Conservation (phyloP, 257 asterid genomes). For the Ligustrum vulgare region DNA sequence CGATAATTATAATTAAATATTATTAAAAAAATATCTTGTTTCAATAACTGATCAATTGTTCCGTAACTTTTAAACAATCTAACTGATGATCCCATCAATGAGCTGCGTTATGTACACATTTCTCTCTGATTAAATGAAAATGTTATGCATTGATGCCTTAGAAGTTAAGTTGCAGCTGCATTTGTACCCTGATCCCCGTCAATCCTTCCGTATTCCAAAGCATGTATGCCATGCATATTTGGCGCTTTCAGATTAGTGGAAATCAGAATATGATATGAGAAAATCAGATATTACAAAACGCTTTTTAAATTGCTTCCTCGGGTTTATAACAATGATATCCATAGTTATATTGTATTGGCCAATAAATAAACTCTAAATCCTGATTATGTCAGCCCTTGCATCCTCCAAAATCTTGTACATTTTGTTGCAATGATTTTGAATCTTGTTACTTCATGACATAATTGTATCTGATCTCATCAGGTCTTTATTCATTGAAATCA, state of each 20-base stretch:
- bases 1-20: too few relatives aligned
- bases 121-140: constrained; percentile 21
- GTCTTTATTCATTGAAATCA: constrained; percentile 23
- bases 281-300: not conserved
- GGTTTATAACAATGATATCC: not conserved
- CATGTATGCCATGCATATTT: constrained; percentile 7
- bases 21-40: too few relatives aligned
- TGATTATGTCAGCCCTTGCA: not conserved
- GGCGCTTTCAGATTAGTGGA: not conserved
- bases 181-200: constrained; percentile 2
- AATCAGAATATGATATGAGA: not conserved
- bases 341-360: not conserved
- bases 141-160: not conserved
- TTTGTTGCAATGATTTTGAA: too few relatives aligned
- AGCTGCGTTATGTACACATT: constrained; percentile 44
- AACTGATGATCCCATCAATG: constrained; percentile 71
- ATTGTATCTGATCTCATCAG: constrained; percentile 13
- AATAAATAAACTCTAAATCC: not conserved
- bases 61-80: too few relatives aligned
- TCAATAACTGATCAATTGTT: too few relatives aligned
- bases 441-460: not conserved
- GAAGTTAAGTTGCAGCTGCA: not conserved
- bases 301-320: constrained; percentile 5
- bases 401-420: not conserved
- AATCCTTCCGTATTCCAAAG: constrained; percentile 2